These are phyloP conservation scores for Chimonanthus praecox DNA, from an alignment of 164 flowering plant genomes.

Conservation along the genomic window DNA sequence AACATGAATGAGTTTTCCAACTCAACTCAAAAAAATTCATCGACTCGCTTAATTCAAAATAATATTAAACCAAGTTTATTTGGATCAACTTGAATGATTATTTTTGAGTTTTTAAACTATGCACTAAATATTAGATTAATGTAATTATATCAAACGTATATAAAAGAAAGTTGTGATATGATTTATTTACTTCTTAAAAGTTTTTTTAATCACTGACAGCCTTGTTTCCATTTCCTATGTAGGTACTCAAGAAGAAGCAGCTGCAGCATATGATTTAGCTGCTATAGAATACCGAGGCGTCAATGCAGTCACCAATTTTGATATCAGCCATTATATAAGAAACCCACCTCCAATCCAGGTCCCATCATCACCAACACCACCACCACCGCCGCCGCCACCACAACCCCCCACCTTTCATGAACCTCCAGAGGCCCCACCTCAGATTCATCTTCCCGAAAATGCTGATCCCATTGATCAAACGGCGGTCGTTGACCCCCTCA, in stretches of 20 bases:
- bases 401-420: slow-evolving; percentile 4
- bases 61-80: not conserved
- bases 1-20: too few relatives aligned
- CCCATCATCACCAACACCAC: not conserved
- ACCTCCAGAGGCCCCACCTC: slow-evolving; percentile 2
- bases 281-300: slow-evolving; percentile 33
- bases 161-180: not conserved
- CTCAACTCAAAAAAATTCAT: too few relatives aligned
- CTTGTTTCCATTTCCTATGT: not conserved
- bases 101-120: not conserved
- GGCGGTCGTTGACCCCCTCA: slow-evolving; percentile 18
- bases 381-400: not conserved
- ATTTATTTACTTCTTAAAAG: not conserved
- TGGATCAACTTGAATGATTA: not conserved
- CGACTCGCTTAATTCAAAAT: not conserved
- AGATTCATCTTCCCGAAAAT: slow-evolving; percentile 6
- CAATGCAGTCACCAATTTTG: slow-evolving; percentile 38
- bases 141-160: not conserved
- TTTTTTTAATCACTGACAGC: not conserved
- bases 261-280: slow-evolving; percentile 30
- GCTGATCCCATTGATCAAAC: slow-evolving; percentile 5
- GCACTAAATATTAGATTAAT: not conserved
- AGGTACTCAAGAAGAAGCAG: slow-evolving; percentile 40
- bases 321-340: slow-evolving; percentile 22
- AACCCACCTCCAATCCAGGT: not conserved